Evolutionary conservation across 305 asterid species (phyloP).

Genomic region (Nicotiana rustica): DNA sequence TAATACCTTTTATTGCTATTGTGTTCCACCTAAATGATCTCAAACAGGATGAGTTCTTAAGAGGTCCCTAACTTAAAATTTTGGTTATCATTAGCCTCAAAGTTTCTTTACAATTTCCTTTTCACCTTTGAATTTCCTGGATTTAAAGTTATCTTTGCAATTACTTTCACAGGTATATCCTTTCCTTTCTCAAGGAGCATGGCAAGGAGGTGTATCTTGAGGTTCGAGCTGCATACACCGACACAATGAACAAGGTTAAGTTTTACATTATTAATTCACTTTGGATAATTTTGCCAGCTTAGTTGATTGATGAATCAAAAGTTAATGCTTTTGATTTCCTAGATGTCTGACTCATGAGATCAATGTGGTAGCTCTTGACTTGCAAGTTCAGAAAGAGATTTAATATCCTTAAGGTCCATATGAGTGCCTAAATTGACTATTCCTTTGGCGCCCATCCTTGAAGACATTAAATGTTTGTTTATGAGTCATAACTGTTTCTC

Average conservation of each 20-base stretch:
- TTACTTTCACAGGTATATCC: slow-evolving; percentile 68
- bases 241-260: slow-evolving; percentile 96
- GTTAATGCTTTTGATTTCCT: neutral
- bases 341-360: neutral
- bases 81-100: slow-evolving; percentile 12
- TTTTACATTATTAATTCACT: slow-evolving; percentile 17
- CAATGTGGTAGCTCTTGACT: slow-evolving; percentile 18
- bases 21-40: slow-evolving; percentile 29
- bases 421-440: slow-evolving; percentile 20
- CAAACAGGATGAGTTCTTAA: neutral
- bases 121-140: slow-evolving; percentile 22
- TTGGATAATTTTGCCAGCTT: slow-evolving; percentile 29
- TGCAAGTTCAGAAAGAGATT: neutral
- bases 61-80: neutral
- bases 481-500: slow-evolving; percentile 8
- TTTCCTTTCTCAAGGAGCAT: slow-evolving; percentile 90
- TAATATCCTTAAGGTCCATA: slow-evolving; percentile 22
- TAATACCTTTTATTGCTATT: neutral
- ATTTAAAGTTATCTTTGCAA: slow-evolving; percentile 33
- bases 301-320: slow-evolving; percentile 12
- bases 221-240: slow-evolving; percentile 93
- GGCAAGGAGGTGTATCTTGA: slow-evolving; percentile 90
- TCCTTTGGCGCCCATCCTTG: slow-evolving; percentile 29
- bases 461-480: neutral
- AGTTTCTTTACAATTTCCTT: neutral